These are phyloP conservation scores for Tuber calosporum DNA, from an alignment of 495 filamentous ascomycete genomes.

Conservation along the genomic window DNA sequence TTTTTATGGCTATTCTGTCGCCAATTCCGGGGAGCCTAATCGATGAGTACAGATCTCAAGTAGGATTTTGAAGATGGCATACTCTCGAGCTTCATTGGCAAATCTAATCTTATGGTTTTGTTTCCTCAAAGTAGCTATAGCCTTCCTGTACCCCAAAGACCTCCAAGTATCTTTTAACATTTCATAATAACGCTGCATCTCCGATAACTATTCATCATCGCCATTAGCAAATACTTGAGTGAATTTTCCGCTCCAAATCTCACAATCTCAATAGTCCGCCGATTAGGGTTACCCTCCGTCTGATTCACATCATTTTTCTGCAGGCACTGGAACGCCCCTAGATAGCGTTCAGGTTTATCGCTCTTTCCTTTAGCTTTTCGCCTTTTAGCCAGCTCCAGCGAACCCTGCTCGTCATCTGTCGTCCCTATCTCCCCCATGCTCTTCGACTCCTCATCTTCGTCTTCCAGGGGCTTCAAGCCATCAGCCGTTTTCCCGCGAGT, in stretches of 20 bases:
- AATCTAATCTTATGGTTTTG: slow-evolving; percentile 61
- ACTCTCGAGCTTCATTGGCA: slow-evolving; percentile 56
- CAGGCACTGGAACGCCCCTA: slow-evolving; percentile 59
- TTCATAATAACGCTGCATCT: slow-evolving; percentile 77
- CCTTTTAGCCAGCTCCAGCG: slow-evolving; percentile 1
- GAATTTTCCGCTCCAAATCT: not conserved
- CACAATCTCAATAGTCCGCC: slow-evolving; percentile 48
- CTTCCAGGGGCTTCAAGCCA: slow-evolving; percentile 12
- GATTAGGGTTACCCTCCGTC: slow-evolving; percentile 55
- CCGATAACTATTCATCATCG: slow-evolving; percentile 21
- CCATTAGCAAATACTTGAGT: not conserved
- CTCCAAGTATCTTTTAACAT: slow-evolving; percentile 74
- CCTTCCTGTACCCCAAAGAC: slow-evolving; percentile 68
- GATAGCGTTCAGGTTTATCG: slow-evolving; percentile 24
- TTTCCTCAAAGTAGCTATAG: slow-evolving; percentile 61
- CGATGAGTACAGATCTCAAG: slow-evolving; percentile 8
- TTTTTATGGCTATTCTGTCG: slow-evolving; percentile 69
- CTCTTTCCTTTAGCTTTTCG: slow-evolving; percentile 8
- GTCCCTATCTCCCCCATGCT: not conserved
- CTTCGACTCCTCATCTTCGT: slow-evolving; percentile 17
- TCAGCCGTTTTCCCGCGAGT: slow-evolving; percentile 17
- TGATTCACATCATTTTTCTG: slow-evolving; percentile 49
- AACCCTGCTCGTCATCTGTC: slow-evolving; percentile 15
- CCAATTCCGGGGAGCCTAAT: slow-evolving; percentile 64
- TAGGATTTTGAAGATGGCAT: not conserved